Evolutionary conservation across 2,329 filamentous ascomycete species (phyloP), one percentile per base, ranked within the genome.

Genomic region (Aulographum hederae): DNA sequence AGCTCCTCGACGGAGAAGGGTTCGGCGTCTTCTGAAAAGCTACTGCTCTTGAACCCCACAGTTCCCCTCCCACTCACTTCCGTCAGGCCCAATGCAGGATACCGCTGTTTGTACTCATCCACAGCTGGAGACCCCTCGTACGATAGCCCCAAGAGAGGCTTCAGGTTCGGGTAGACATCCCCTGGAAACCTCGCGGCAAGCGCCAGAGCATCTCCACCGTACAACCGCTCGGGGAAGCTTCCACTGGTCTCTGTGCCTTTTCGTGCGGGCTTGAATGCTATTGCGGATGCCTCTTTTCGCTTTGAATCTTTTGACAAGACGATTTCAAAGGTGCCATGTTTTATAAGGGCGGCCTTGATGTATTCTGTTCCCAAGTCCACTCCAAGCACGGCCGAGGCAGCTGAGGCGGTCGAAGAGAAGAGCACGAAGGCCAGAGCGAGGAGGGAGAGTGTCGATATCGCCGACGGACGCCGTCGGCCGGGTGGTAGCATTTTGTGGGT

Each of bases 231-330:
- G 25, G 89, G 89, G 52, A 78, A 94, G 5, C 37, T 41, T 13
- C 47, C 50, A 5, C 40, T 34, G 17, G 52, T 48, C 34, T 46
- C 48, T 13, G 61, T 57, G 33, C 67, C 69, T 45, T 67, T 60
- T 43, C 69, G 69, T n/a, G 71, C 65, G 23, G 85, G 82, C 58
- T 98, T 95, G 61, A 98, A 95, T 27, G 82, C 78, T 43, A 98
- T 73, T 26, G 84, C 85, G 2, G 85, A 81, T 16, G 69, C 70
- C 54, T 98, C 89, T 63, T 98, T 98, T 48, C 89, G 78, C 54
- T 92, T 80, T 18, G 89, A 94, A 58, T 98, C 89, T 53, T 95
- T 98, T 18, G 85, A 94, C 34, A 94, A 69, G 52, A 98, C 86
- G 41, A 98, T 95, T 43, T 98, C 89, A 50, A 98, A 80, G 32